Base-by-base conservation (phyloP, 805 yeast genomes). In the Pichia paraexigua region DNA sequence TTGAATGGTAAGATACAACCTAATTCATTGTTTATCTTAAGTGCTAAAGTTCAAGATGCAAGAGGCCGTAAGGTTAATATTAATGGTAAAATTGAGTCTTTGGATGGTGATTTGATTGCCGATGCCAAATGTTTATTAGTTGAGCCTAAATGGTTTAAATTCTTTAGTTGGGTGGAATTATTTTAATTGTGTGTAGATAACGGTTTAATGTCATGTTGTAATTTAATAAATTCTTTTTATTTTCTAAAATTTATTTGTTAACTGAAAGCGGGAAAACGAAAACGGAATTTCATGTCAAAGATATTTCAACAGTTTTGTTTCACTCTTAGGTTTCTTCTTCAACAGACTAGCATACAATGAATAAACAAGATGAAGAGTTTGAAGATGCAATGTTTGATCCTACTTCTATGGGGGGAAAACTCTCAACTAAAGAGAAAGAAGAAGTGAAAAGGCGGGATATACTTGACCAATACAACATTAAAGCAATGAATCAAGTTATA, bases 61-160 rank as follows among this genome's bases (percentile, higher is more conserved):
- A 83, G 83, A 54, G 97, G 97, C 0, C 73, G 98, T 43, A 91
- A 90, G 67, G 92, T 86, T 40, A 75, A 82, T 39, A 88, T 94
- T 45, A 74, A 78, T 35, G 98, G 97, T 2, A 54, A 63, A 12
- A 46, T 44, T 10, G 49, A 43, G 2, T 25, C 45, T 15, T 45
- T 46, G 5, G 57, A 53, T 18, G 52, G 58, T 4, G 28, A 24
- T 9, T 47, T 44, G 42, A 55, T 60, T 47, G 95, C 92, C 0
- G 68, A 72, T 17, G 90, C 89, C 0, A 70, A 69, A 32, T 86
- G 95, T 65, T 69, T 87, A 2, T 71, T 89, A 54, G 94, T 89
- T 2, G 95, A 89, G 62, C 97, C 97, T 4, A 82, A 74, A 59
- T 89, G 96, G 96, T 87, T 87, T 68, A 84, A 80, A 61, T 87